Evolutionary conservation across 2,329 filamentous ascomycete genomes (phyloP).

Genomic region (Zymoseptoria tritici): DNA sequence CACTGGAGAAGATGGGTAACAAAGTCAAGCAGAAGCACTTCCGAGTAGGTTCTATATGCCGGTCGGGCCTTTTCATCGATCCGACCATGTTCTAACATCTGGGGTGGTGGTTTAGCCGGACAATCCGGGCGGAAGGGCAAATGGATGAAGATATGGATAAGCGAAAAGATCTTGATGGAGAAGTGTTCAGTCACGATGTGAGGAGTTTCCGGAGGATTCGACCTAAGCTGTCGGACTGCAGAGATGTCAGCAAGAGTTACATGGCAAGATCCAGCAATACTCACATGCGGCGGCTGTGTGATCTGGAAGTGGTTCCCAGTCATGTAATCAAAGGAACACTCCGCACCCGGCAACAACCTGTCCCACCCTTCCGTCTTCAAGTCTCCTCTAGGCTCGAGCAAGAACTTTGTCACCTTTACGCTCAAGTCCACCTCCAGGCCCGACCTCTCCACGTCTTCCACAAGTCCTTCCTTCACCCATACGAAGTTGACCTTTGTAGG

Average conservation of each 20-base stretch:
- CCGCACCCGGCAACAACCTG: slow-evolving; percentile 22
- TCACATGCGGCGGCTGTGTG: slow-evolving; percentile 25
- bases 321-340: slow-evolving; percentile 24
- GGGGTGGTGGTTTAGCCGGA: slow-evolving; percentile 9
- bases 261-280: slow-evolving; percentile 1
- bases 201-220: slow-evolving; percentile 2
- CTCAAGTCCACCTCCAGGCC: slow-evolving; percentile 24
- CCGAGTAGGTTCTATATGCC: slow-evolving; percentile 14
- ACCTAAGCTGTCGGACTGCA: slow-evolving; percentile 16
- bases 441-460: slow-evolving; percentile 22
- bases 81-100: slow-evolving; percentile 10
- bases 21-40: slow-evolving; percentile 18
- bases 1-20: slow-evolving; percentile 14
- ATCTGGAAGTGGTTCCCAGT: slow-evolving; percentile 29
- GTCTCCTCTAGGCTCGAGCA: slow-evolving; percentile 24
- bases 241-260: background rate
- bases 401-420: slow-evolving; percentile 26
- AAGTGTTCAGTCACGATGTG: background rate
- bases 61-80: slow-evolving; percentile 13
- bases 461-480: slow-evolving; percentile 26
- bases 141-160: slow-evolving; percentile 5
- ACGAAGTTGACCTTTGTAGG: slow-evolving; percentile 25
- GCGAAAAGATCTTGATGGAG: background rate
- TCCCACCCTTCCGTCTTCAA: slow-evolving; percentile 27
- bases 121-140: slow-evolving; percentile 10